Evolutionary conservation across 495 filamentous ascomycete species (phyloP), one percentile per base, ranked within the genome.

Genomic region (Lasiosphaeria hispida): DNA sequence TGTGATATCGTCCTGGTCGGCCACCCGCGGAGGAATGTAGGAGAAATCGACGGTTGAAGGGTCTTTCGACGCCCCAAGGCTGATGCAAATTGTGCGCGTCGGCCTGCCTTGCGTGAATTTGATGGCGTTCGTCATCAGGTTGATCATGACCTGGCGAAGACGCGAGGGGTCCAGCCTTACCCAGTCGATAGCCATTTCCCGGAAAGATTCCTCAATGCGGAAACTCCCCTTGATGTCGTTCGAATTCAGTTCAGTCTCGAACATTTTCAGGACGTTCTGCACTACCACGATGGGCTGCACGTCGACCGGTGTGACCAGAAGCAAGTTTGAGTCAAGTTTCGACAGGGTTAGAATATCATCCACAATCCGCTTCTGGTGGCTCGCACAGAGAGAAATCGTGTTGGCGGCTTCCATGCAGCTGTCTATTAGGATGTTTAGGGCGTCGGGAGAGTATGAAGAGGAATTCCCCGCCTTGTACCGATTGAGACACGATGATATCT

Each of bases 281-380:
- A 92, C 81, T 15, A 92, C 83, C 18, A 73, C 70, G 48, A 85
- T 71, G 3, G 91, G 91, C 68, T 90, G 85, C 6, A 87, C 83
- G 57, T 86, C 82, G 11, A 88, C 83, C 5, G 89, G 90, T 5
- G 87, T 85, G 7, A 96, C 84, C 13, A 88, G 80, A 10, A 96
- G 73, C 62, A 92, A 79, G 15, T 87, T 85, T 2, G 88, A 89
- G 58, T 95, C 91, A n/a, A 96, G 77, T 63, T 95, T 96, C 2
- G 89, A 92, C 33, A 91, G 81, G 2, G 87, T 90, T 19, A 95
- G 73, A 35, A 95, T 87, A 67, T 94, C 90, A 66, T 93, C 88
- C 2, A 94, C 87, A 55, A 82, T 82, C 14, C 86, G 79, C 69
- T 88, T 89, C 67, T 94, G 90, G 67, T 96, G 91, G 53, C 84